These are phyloP conservation scores for Saprolegnia diclina DNA, from an alignment of 352 stramenopile species.

Conservation along the genomic window DNA sequence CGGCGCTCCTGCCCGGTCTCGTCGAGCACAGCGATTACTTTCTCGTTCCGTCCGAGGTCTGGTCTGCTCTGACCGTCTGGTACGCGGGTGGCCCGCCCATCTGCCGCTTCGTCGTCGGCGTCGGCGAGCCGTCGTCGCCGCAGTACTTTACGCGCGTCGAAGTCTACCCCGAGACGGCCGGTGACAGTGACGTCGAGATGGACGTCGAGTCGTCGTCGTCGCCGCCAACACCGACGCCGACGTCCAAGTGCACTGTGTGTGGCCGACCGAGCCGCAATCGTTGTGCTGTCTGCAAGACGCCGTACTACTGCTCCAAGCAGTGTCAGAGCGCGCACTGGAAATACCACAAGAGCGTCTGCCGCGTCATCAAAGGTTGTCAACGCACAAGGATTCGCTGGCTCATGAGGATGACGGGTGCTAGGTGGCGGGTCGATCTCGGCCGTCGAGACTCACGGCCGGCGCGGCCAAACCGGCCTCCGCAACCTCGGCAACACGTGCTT, in stretches of 20 bases:
- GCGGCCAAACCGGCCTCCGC: slow-evolving; percentile 69
- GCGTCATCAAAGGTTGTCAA: slow-evolving; percentile 35
- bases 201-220: slow-evolving; percentile 2
- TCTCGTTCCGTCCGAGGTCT: slow-evolving; percentile 66
- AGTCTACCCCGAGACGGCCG: slow-evolving; percentile 42
- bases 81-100: slow-evolving; percentile 59
- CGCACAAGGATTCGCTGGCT: slow-evolving; percentile 33
- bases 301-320: slow-evolving; percentile 67
- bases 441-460: slow-evolving; percentile 37
- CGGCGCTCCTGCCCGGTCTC: slow-evolving; percentile 35
- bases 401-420: neutral
- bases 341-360: slow-evolving; percentile 64
- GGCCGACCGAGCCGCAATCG: slow-evolving; percentile 48
- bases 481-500: slow-evolving; percentile 88
- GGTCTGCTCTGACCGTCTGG: slow-evolving; percentile 63
- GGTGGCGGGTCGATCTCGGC: neutral
- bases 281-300: slow-evolving; percentile 64
- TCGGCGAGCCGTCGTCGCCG: slow-evolving; percentile 38
- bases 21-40: slow-evolving; percentile 74
- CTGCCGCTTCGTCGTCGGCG: slow-evolving; percentile 64
- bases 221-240: slow-evolving; percentile 14
- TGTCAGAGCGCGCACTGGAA: slow-evolving; percentile 81
- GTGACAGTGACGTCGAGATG: slow-evolving; percentile 16
- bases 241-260: slow-evolving; percentile 33
- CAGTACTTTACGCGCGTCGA: slow-evolving; percentile 57